These are phyloP conservation scores for Pestalotiopsis sp. DNA, from an alignment of 2,329 filamentous ascomycete genomes.

Conservation along the genomic window DNA sequence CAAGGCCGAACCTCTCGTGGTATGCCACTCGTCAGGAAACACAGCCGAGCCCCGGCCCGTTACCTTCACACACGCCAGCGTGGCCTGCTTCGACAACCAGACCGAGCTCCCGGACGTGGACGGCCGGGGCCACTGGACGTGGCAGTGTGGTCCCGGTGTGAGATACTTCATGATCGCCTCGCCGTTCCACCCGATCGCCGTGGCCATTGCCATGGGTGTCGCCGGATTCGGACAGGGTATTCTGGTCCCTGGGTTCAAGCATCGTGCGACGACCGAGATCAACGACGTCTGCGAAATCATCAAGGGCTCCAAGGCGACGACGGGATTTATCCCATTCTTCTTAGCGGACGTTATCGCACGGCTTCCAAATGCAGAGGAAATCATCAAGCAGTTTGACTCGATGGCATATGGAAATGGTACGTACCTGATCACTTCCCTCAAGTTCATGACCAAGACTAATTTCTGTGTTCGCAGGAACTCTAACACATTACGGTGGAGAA, in stretches of 20 bases:
- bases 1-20: slow-evolving; percentile 11
- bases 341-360: slow-evolving; percentile 12
- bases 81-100: slow-evolving; percentile 12
- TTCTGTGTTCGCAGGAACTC: background rate
- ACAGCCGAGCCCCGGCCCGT: slow-evolving; percentile 35
- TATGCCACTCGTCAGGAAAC: slow-evolving; percentile 18
- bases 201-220: slow-evolving; percentile 11
- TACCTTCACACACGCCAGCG: slow-evolving; percentile 19
- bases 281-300: slow-evolving; percentile 14
- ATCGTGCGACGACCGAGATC: slow-evolving; percentile 6
- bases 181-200: slow-evolving; percentile 12
- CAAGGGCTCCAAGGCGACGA: slow-evolving; percentile 3
- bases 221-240: slow-evolving; percentile 3
- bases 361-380: slow-evolving; percentile 6
- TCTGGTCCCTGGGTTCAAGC: slow-evolving; percentile 8
- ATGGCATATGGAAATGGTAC: slow-evolving; percentile 12
- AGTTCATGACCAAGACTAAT: background rate
- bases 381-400: slow-evolving; percentile 9
- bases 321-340: slow-evolving; percentile 13
- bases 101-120: slow-evolving; percentile 8
- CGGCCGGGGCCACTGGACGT: slow-evolving; percentile 11
- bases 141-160: slow-evolving; percentile 5
- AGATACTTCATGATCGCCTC: slow-evolving; percentile 11
- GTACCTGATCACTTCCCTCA: background rate
- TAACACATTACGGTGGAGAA: slow-evolving; percentile 12